Conservation (phyloP, 1,284 basidiomycete species). For the Cryptococcus sp. region DNA sequence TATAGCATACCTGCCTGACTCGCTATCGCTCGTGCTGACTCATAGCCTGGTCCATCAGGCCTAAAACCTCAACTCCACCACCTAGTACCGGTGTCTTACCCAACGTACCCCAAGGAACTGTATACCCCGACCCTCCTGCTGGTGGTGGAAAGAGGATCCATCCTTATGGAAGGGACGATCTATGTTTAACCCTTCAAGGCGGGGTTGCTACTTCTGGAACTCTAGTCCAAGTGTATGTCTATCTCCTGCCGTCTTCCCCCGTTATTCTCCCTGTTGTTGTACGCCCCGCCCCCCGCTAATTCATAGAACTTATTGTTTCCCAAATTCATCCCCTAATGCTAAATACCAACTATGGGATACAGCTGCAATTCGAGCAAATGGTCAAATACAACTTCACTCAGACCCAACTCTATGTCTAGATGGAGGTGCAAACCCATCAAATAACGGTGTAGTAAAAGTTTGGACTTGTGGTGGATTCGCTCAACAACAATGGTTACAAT, state of each 20-base stretch:
- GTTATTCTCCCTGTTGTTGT: neutral
- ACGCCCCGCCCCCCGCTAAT: neutral
- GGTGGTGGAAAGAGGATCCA: constrained; percentile 8
- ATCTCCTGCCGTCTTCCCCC: neutral
- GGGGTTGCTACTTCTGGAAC: neutral
- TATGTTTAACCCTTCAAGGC: neutral
- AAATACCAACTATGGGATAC: neutral
- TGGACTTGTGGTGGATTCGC: neutral
- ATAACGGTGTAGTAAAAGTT: neutral
- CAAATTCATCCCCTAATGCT: neutral
- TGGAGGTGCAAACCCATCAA: neutral
- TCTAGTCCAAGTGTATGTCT: neutral
- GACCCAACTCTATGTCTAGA: neutral
- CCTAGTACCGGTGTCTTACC: neutral
- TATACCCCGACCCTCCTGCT: constrained; percentile 9
- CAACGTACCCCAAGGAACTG: constrained; percentile 1
- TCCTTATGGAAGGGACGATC: neutral
- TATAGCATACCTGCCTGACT: neutral
- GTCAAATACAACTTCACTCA: neutral
- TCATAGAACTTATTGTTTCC: neutral
- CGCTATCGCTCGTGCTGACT: no score
- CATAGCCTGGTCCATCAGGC: no score
- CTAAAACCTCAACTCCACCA: no score
- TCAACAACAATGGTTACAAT: neutral
- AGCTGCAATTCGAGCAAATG: neutral